phyloP scores from a whole-genome alignment of 306 rosid genomes.

The Datisca glomerata region DNA sequence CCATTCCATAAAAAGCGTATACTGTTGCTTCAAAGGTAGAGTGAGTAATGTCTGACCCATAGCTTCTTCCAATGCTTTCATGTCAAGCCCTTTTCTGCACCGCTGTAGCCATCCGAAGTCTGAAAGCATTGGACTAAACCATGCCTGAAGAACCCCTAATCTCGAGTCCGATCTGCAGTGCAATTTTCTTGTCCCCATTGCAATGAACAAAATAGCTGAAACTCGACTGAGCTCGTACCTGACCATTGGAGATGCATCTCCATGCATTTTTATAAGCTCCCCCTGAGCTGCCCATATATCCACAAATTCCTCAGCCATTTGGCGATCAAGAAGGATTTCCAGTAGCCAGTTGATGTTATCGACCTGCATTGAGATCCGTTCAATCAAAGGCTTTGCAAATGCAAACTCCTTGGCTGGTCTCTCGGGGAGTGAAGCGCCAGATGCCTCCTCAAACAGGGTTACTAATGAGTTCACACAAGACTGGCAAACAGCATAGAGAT shows the following conservation, averaged over 20 bases:
- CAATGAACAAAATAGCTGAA: conserved; percentile 50
- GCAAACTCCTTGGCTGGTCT: conserved; percentile 23
- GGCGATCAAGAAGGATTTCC: conserved; percentile 69
- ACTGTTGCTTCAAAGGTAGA: conserved; percentile 61
- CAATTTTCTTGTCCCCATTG: conserved; percentile 67
- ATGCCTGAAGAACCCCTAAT: conserved; percentile 44
- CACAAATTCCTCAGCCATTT: conserved; percentile 77
- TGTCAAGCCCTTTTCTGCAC: conserved; percentile 69
- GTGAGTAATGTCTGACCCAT: conserved; percentile 79
- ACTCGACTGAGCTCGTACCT: conserved; percentile 80
- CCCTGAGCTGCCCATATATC: conserved; percentile 62
- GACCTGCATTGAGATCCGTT: conserved; percentile 51
- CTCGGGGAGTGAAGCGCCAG: conserved; percentile 14
- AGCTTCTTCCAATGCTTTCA: conserved; percentile 66
- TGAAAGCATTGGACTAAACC: conserved; percentile 67
- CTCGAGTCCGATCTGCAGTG: conserved; percentile 60
- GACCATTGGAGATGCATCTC: conserved; percentile 54
- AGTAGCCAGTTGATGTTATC: conserved; percentile 81
- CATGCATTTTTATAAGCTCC: conserved; percentile 53
- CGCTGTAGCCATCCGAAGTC: conserved; percentile 87
- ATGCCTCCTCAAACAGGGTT: conserved; percentile 51
- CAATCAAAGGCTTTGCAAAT: conserved; percentile 41
- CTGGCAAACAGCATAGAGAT: conserved; percentile 45
- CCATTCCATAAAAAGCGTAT: conserved; percentile 76
- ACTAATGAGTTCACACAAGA: conserved; percentile 45